These are phyloP conservation scores for Pseudogymnoascus sp. DNA, from an alignment of 2,329 filamentous ascomycete genomes.

Conservation along the genomic window DNA sequence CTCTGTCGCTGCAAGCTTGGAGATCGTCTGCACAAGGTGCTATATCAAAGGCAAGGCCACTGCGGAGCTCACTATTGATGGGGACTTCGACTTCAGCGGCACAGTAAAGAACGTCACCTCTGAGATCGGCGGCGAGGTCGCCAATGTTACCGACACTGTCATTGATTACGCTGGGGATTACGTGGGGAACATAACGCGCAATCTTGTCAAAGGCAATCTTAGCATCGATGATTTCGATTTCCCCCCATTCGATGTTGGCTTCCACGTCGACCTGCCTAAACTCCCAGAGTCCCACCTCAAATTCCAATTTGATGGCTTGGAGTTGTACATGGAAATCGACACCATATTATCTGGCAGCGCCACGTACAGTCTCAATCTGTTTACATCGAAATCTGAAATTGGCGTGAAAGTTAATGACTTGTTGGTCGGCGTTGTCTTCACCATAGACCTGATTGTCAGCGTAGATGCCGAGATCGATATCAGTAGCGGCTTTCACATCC, in stretches of 20 bases:
- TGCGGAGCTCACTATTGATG: conserved; percentile 36
- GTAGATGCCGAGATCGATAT: conserved; percentile 42
- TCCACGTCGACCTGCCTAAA: conserved; percentile 37
- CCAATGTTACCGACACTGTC: conserved; percentile 30
- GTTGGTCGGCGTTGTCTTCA: conserved; percentile 41
- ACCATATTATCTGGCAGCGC: conserved; percentile 35
- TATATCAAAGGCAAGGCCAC: conserved; percentile 43
- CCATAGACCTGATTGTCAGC: conserved; percentile 45
- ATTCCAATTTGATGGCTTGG: conserved; percentile 44
- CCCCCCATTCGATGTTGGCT: conserved; percentile 35
- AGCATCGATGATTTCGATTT: conserved; percentile 22
- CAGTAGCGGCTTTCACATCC: conserved; percentile 48
- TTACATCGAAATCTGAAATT: conserved; percentile 28
- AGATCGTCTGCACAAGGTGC: conserved; percentile 42
- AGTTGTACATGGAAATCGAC: conserved; percentile 44
- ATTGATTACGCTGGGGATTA: conserved; percentile 19
- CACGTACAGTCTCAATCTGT: conserved; percentile 44
- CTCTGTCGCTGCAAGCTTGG: conserved; percentile 25
- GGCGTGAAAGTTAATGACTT: conserved; percentile 25
- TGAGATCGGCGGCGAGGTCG: conserved; percentile 28
- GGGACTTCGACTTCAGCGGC: conserved; percentile 35
- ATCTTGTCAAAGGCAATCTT: conserved; percentile 23
- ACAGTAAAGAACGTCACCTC: conserved; percentile 30
- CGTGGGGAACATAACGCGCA: conserved; percentile 22
- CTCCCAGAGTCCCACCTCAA: conserved; percentile 38